Evolutionary conservation across 75 land plant genomes (phyloP).

Genomic region (Cryptomeria japonica): DNA sequence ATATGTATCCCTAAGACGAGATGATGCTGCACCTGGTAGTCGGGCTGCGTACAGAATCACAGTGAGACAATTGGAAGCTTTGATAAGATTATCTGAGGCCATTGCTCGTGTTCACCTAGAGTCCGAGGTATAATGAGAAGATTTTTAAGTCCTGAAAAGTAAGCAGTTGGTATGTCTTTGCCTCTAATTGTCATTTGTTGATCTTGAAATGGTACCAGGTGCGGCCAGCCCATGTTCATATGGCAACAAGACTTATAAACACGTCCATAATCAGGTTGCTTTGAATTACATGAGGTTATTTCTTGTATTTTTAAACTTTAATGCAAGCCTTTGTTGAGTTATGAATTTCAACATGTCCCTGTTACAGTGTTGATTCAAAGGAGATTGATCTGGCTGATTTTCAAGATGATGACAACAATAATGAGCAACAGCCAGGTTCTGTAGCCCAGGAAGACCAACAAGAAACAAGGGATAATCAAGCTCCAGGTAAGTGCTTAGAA

Average conservation of each 20-base stretch:
- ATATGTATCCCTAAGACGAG: slow-evolving; percentile 88
- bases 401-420: slow-evolving; percentile 44
- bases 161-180: background rate
- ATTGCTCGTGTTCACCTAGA: slow-evolving; percentile 86
- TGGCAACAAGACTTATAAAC: slow-evolving; percentile 84
- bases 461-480: background rate
- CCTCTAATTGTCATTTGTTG: background rate
- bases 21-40: slow-evolving; percentile 90
- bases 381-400: slow-evolving; percentile 91
- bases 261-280: slow-evolving; percentile 91
- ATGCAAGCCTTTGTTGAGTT: background rate
- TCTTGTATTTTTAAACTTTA: background rate
- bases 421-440: slow-evolving; percentile 25
- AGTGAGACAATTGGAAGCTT: slow-evolving; percentile 93
- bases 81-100: slow-evolving; percentile 92
- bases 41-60: slow-evolving; percentile 98
- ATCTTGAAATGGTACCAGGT: slow-evolving; percentile 51
- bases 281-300: background rate
- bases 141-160: background rate
- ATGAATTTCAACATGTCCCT: background rate
- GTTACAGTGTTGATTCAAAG: slow-evolving; percentile 88
- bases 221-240: slow-evolving; percentile 71
- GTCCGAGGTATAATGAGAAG: slow-evolving; percentile 33
- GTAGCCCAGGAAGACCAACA: slow-evolving; percentile 11
- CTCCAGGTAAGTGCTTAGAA: background rate